A percentile compares a stretch with the other conserved stretches of the same genome.
Evolutionary conservation across 345 rosid species (phyloP).

Genomic region (Hirschfeldia incana): DNA sequence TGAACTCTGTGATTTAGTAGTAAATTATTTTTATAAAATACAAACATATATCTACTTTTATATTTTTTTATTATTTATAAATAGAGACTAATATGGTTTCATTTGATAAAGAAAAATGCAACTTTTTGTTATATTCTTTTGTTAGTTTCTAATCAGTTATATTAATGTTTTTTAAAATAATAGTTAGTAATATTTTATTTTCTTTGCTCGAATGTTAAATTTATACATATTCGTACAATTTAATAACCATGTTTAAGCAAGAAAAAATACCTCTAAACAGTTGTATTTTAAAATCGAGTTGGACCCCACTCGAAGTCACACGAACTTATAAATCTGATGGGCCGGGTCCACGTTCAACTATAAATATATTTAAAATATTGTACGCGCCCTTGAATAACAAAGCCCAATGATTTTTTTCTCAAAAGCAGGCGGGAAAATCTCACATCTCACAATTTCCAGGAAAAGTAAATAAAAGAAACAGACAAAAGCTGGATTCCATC

Average conservation of each 20-base stretch:
- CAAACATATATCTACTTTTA: too few species aligned
- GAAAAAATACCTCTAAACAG: background rate
- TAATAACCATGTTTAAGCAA: background rate
- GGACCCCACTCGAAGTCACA: background rate
- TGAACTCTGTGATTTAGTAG: too few species aligned
- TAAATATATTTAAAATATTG: background rate
- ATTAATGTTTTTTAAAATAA: too few species aligned
- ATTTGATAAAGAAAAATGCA: too few species aligned
- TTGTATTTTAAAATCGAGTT: background rate
- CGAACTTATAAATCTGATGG: conserved; percentile 2
- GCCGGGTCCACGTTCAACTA: conserved; percentile 22
- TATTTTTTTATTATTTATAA: too few species aligned
- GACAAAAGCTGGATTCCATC: conserved; percentile 1
- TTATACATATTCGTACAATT: background rate
- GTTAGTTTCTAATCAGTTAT: too few species aligned
- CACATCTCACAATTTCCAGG: conserved; percentile 16
- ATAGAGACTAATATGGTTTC: too few species aligned
- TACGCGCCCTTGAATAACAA: conserved; percentile 15
- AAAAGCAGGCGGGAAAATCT: conserved; percentile 43
- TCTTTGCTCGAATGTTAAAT: background rate
- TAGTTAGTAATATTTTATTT: background rate
- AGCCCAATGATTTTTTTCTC: conserved; percentile 10
- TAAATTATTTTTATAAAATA: too few species aligned
- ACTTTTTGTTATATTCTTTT: too few species aligned
- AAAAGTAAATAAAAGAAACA: background rate